Conservation (phyloP, 257 asterid species). For the Thymus mandschuricus region DNA sequence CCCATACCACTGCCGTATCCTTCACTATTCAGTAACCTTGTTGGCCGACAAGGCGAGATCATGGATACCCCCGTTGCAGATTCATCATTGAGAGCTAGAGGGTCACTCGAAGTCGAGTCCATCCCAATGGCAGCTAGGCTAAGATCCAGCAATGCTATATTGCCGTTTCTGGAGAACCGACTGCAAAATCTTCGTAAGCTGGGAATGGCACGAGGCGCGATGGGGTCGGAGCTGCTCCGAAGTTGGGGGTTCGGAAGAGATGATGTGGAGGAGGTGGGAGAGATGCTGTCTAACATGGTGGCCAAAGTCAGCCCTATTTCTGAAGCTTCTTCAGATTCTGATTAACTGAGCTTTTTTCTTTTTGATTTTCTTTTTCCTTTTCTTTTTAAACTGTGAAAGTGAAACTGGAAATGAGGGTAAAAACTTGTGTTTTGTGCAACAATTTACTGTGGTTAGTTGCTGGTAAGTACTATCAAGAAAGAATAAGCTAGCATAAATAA, state of each 20-base stretch:
- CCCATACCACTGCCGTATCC: conserved; percentile 96
- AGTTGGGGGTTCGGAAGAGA: conserved; percentile 85
- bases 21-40: conserved; percentile 57
- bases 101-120: conserved; percentile 83
- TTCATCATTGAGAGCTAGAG: conserved; percentile 63
- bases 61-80: conserved; percentile 43
- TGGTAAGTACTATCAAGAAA: no score
- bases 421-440: not conserved
- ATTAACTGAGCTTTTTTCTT: conserved; percentile 30
- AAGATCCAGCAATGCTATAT: conserved; percentile 74
- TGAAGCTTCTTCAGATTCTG: conserved; percentile 68
- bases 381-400: not conserved
- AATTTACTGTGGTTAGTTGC: not conserved
- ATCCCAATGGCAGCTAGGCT: conserved; percentile 90
- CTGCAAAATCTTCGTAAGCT: conserved; percentile 63
- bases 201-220: conserved; percentile 73
- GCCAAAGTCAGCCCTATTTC: conserved; percentile 49
- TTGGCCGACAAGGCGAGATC: conserved; percentile 77
- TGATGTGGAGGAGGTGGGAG: conserved; percentile 75
- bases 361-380: not conserved
- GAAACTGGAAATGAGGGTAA: not conserved
- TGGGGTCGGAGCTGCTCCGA: conserved; percentile 58
- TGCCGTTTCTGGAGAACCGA: conserved; percentile 73
- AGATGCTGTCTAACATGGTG: conserved; percentile 72
- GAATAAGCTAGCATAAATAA: no score